Base-by-base conservation (phyloP, 129 eudicot species). In the Artemisia argyi region DNA sequence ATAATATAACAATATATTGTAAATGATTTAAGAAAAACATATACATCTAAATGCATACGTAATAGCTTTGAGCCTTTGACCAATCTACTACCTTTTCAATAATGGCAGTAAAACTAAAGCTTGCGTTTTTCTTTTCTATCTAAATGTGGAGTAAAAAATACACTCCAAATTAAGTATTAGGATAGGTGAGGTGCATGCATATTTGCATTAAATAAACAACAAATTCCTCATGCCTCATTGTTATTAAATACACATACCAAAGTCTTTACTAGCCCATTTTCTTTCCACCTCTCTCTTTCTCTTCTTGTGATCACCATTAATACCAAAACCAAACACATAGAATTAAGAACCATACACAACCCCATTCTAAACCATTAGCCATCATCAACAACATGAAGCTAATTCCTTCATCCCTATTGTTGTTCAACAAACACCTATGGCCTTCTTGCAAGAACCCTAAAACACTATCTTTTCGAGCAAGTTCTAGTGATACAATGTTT, bases 361-460 rank as follows among this genome's bases (percentile, higher is more conserved):
- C 73, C 22, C 72, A 28, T 44, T 56, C 53, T 24, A 46, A 39
- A 3, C 63, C 68, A 46, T 57, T 82, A 84, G 62, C 80, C 69
- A 78, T 78, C 61, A 79, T 78, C 61, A 79, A 81, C 61, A 79
- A 54, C 65, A 85, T 84, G 97, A 85, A 81, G 74, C 68, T 90
- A 26, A 69, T 80, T 63, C 91, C 91, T 70, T 87, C 83, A 18
- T 42, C 82, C 32, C 82, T 78, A 26, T 49, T 81, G n/a, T 86
- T 80, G 72, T 80, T 82, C 81, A 82, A 76, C 69, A 86, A 82
- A 73, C 65, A 65, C 57, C 86, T 79, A 78, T 87, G 97, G 91
- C 95, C 94, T 14, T 79, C 96, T n/a, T 89, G 96, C 76, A 86
- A 84, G 54, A 87, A 92, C 48, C 94, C 97, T 2, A 77, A 73